Percentiles rank a stretch among this genome's conserved stretches.
These are phyloP conservation scores for Alternaria novae-zelandiae DNA, from an alignment of 2,329 filamentous ascomycete species.

Conservation along the genomic window DNA sequence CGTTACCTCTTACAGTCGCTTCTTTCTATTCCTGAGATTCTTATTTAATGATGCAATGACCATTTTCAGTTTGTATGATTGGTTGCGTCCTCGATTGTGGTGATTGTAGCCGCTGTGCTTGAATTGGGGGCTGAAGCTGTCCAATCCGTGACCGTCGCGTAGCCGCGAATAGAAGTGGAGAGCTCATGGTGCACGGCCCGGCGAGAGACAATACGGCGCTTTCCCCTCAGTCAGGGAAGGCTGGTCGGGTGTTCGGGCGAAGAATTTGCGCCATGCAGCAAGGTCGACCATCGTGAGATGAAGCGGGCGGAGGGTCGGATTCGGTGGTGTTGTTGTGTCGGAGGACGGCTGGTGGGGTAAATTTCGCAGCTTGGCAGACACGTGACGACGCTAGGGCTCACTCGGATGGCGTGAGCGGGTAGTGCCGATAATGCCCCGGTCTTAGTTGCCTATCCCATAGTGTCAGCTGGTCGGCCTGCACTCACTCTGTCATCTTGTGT, in stretches of 20 bases:
- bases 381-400: slow-evolving; percentile 36
- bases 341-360: slow-evolving; percentile 42
- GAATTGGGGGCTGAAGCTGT: slow-evolving; percentile 45
- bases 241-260: slow-evolving; percentile 3
- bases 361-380: slow-evolving; percentile 33
- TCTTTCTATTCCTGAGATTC: slow-evolving; percentile 37
- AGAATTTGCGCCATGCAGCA: slow-evolving; percentile 2
- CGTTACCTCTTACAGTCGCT: slow-evolving; percentile 48
- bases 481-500: slow-evolving; percentile 9
- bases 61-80: slow-evolving; percentile 37
- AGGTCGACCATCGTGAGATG: slow-evolving; percentile 12
- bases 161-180: slow-evolving; percentile 48
- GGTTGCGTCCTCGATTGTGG: slow-evolving; percentile 33
- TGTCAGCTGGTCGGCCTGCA: slow-evolving; percentile 4
- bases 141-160: slow-evolving; percentile 51
- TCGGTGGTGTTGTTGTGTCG: slow-evolving; percentile 33
- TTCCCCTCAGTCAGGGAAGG: slow-evolving; percentile 19
- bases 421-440: slow-evolving; percentile 29
- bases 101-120: slow-evolving; percentile 49
- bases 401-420: slow-evolving; percentile 4
- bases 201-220: slow-evolving; percentile 30
- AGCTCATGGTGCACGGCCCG: slow-evolving; percentile 45
- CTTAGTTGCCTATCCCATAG: slow-evolving; percentile 9
- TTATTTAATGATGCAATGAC: slow-evolving; percentile 44
- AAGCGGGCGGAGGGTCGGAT: slow-evolving; percentile 16